phyloP scores from a whole-genome alignment of 2,329 filamentous ascomycete species.

The Biscogniauxia sp. region DNA sequence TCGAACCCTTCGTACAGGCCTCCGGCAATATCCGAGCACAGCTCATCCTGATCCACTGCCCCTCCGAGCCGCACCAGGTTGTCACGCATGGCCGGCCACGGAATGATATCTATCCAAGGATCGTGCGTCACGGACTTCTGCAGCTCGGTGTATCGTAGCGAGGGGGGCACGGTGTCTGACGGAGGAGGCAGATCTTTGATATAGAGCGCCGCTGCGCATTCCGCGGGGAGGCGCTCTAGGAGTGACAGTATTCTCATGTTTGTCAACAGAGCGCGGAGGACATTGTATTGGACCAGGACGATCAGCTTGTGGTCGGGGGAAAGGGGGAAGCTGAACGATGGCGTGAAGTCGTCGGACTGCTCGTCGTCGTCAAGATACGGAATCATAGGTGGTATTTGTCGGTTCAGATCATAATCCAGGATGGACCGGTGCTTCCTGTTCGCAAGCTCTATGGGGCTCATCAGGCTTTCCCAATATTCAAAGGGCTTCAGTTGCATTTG shows the following conservation, averaged over 20 bases:
- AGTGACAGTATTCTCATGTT: constrained; percentile 24
- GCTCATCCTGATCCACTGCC: constrained; percentile 26
- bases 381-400: constrained; percentile 10
- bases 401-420: too few species aligned
- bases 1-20: constrained; percentile 30
- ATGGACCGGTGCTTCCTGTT: too few species aligned
- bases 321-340: constrained; percentile 21
- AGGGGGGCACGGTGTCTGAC: constrained; percentile 18
- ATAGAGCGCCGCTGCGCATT: constrained; percentile 23
- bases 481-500: too few species aligned
- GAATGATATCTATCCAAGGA: constrained; percentile 30
- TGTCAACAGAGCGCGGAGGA: constrained; percentile 20
- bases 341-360: constrained; percentile 1
- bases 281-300: constrained; percentile 26
- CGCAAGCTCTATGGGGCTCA: too few species aligned
- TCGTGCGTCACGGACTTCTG: constrained; percentile 27
- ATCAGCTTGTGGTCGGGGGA: constrained; percentile 25
- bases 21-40: constrained; percentile 30
- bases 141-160: constrained; percentile 26
- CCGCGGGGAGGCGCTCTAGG: constrained; percentile 22
- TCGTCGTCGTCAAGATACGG: constrained; percentile 13
- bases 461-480: too few species aligned
- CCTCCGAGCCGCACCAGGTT: constrained; percentile 25
- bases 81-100: constrained; percentile 29
- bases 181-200: constrained; percentile 17